phyloP scores from a whole-genome alignment of 768 basidiomycete species.

The Lactarius sp. region DNA sequence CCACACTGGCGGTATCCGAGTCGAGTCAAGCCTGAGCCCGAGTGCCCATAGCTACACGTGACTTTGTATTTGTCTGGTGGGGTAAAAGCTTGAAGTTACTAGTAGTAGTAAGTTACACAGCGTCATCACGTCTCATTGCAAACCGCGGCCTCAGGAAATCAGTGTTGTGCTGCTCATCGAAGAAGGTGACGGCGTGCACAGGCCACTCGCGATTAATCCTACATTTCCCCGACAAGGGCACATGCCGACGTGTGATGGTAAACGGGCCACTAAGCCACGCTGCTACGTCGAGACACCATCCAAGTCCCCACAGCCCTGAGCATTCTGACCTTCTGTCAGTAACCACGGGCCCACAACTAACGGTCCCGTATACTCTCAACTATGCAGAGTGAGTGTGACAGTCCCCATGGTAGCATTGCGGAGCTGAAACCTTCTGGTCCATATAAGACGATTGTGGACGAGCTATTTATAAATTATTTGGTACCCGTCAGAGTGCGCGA shows the following conservation, averaged over 20 bases:
- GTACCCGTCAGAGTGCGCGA: background rate
- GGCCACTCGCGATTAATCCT: background rate
- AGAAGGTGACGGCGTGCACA: background rate
- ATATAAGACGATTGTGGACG: background rate
- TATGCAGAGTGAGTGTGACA: background rate
- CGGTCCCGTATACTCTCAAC: too few relatives aligned
- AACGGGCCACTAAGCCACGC: too few relatives aligned
- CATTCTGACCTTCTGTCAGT: background rate
- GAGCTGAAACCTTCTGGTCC: background rate
- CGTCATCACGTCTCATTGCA: too few relatives aligned
- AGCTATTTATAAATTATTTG: background rate
- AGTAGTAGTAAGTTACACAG: too few relatives aligned
- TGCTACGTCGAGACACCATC: too few relatives aligned
- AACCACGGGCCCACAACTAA: background rate
- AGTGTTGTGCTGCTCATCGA: background rate
- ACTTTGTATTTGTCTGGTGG: conserved; percentile 28
- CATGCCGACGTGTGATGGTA: too few relatives aligned
- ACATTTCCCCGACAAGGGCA: too few relatives aligned
- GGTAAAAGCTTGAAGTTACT: too few relatives aligned
- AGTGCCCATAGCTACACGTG: conserved; percentile 10
- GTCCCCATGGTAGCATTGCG: background rate
- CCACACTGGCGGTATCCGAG: conserved; percentile 10
- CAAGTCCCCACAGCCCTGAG: too few relatives aligned
- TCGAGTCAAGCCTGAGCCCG: background rate
- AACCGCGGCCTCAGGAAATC: background rate